Evolutionary conservation across 1,139 yeast genomes (phyloP), one percentile per base, ranked within the genome.

Genomic region (Pichia inconspicua): DNA sequence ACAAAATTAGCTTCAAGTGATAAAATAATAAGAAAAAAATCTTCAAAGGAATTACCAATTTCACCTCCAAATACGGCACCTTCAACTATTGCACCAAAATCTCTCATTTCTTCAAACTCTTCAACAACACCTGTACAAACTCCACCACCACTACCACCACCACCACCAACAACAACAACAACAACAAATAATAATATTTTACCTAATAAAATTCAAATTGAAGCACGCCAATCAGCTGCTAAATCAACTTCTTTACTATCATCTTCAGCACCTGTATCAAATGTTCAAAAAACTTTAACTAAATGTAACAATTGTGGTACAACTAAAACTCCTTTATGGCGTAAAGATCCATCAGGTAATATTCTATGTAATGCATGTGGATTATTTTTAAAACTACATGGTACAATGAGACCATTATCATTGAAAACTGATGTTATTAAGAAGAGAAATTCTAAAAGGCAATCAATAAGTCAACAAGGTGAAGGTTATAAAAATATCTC

Each of bases 361-460:
- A 76, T 82, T 1, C 64, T 78, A 14, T 78, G 83, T 59, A 78
- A 78, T 57, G 83, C 83, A 0, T 78, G 83, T 64, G 83, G 83
- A 0, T 64, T 78, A 37, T 78, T 77, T 56, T 68, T 73, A 48
- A 78, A 78, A 54, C 63, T 78, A 30, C 83, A 78, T 55, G 83
- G 83, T 25, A 75, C 80, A 2, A 75, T 77, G 53, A 64, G 83
- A 44, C 83, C 83, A 3, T 66, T 78, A 28, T 72, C 80, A 25
- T 65, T 76, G 45, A 78, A 78, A 55, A 77, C 81, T 0, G 83
- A 78, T 55, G 78, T 77, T 12, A 78, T 78, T 47, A 77, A 75
- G 52, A 78, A 77, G 58, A 66, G 83, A 56, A 73, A 71, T 49
- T 71, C 77, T 4, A 68, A 74, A 46, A 66, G 64, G 49, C 65